These are phyloP conservation scores for Echria macrotheca DNA, from an alignment of 495 filamentous ascomycete species.

Conservation along the genomic window DNA sequence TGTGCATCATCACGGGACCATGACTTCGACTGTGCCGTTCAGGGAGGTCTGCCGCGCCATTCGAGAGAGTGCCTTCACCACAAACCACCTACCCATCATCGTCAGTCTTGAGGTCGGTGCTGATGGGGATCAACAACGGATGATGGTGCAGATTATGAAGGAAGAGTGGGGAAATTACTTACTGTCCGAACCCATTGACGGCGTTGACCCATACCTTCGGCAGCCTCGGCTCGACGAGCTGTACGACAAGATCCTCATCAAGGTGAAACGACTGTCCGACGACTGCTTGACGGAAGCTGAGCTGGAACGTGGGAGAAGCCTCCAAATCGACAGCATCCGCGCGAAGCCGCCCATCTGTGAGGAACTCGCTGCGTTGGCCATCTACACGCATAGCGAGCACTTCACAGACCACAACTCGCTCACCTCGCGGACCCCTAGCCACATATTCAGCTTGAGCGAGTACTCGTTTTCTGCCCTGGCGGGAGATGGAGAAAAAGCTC, in stretches of 20 bases:
- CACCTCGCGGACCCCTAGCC: conserved; percentile 58
- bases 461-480: conserved; percentile 59
- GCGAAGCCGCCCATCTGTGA: conserved; percentile 56
- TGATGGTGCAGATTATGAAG: conserved; percentile 90
- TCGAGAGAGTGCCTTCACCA: conserved; percentile 69
- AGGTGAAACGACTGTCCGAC: conserved; percentile 65
- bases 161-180: conserved; percentile 74
- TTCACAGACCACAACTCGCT: conserved; percentile 59
- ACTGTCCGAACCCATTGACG: conserved; percentile 49
- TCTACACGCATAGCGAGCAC: conserved; percentile 81
- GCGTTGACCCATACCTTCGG: conserved; percentile 41
- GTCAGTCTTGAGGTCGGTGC: conserved; percentile 89
- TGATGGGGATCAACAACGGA: conserved; percentile 70
- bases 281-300: conserved; percentile 26
- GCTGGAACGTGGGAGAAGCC: conserved; percentile 19
- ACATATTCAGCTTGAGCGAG: conserved; percentile 84
- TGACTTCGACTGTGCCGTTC: conserved; percentile 82
- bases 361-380: conserved; percentile 63
- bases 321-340: conserved; percentile 29
- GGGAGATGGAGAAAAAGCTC: conserved; percentile 26
- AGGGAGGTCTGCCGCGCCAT: conserved; percentile 79
- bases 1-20: conserved; percentile 54
- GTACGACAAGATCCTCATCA: conserved; percentile 78
- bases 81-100: conserved; percentile 70
- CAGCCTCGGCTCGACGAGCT: conserved; percentile 68